Percentiles rank a stretch among this genome's conserved stretches.
phyloP scores from a whole-genome alignment of 441 rosid genomes.

The Pelargonium australe region DNA sequence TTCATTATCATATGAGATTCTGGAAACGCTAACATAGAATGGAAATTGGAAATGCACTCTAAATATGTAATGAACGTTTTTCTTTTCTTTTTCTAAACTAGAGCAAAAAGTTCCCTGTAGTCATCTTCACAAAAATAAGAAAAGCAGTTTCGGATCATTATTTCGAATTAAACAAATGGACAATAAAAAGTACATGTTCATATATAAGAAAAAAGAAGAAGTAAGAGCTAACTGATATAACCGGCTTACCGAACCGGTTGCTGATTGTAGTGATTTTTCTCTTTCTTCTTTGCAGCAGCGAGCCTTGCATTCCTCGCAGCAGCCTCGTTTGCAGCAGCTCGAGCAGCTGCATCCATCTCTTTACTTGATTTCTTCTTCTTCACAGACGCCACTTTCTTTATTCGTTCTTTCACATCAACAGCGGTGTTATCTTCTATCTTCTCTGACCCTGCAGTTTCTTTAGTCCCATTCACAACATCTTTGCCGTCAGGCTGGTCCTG shows the following conservation, averaged over 20 bases:
- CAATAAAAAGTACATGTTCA: slow-evolving; percentile 25
- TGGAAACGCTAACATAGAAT: background rate
- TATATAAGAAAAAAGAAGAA: slow-evolving; percentile 10
- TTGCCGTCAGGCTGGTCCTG: slow-evolving; percentile 26
- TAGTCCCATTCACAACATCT: slow-evolving; percentile 19
- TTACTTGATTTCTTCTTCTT: slow-evolving; percentile 71
- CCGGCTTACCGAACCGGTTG: slow-evolving; percentile 54
- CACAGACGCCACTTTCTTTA: slow-evolving; percentile 48
- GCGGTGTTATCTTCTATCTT: slow-evolving; percentile 37
- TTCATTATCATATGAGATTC: background rate
- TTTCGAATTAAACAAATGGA: slow-evolving; percentile 25
- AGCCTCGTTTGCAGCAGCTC: slow-evolving; percentile 66
- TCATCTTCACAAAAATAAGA: slow-evolving; percentile 15
- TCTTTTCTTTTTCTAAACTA: background rate
- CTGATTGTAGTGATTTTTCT: slow-evolving; percentile 77
- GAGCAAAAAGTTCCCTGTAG: slow-evolving; percentile 6
- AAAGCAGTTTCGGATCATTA: slow-evolving; percentile 21
- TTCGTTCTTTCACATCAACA: slow-evolving; percentile 55
- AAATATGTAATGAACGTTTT: background rate
- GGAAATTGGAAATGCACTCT: background rate
- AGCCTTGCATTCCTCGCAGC: slow-evolving; percentile 67
- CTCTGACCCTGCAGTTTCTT: slow-evolving; percentile 26
- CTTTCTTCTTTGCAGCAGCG: slow-evolving; percentile 80
- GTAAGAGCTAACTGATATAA: background rate
- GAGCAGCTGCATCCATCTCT: slow-evolving; percentile 64